phyloP scores from a whole-genome alignment of 2,329 filamentous ascomycete genomes.

The Chrysosporium keratinophilum region DNA sequence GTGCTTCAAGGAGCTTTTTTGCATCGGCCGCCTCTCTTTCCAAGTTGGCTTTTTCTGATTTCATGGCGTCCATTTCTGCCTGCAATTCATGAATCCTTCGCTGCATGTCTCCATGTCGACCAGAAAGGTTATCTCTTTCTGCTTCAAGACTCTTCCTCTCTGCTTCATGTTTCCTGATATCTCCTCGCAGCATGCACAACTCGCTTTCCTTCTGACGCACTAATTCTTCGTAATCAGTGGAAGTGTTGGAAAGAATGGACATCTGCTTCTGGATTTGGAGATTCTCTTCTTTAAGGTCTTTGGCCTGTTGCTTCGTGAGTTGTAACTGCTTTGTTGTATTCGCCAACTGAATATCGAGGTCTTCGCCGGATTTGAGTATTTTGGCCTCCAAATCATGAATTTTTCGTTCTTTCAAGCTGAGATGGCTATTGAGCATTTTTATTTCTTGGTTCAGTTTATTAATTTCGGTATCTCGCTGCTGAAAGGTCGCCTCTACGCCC shows the following conservation, averaged over 20 bases:
- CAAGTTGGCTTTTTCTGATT: conserved; percentile 70
- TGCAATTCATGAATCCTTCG: conserved; percentile 70
- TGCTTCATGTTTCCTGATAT: conserved; percentile 71
- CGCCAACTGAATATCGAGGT: conserved; percentile 74
- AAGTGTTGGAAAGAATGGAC: conserved; percentile 75
- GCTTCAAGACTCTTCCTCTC: conserved; percentile 70
- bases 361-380: conserved; percentile 74
- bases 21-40: conserved; percentile 84
- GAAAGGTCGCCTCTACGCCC: conserved; percentile 59
- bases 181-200: conserved; percentile 68
- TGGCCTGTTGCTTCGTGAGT: conserved; percentile 60
- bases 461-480: conserved; percentile 65
- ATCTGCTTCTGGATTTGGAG: conserved; percentile 74
- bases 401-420: conserved; percentile 82
- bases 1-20: conserved; percentile 72
- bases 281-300: conserved; percentile 69
- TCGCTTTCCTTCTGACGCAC: conserved; percentile 92
- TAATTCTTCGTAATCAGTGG: conserved; percentile 88
- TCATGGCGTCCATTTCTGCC: conserved; percentile 77
- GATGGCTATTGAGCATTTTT: conserved; percentile 81
- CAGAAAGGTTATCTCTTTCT: conserved; percentile 59
- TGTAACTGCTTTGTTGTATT: conserved; percentile 70
- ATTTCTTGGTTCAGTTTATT: conserved; percentile 70
- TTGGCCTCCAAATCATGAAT: conserved; percentile 76
- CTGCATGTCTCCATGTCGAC: conserved; percentile 70